Conservation (phyloP, 2,329 filamentous ascomycete genomes). For the Aspergillus transmontanensis region DNA sequence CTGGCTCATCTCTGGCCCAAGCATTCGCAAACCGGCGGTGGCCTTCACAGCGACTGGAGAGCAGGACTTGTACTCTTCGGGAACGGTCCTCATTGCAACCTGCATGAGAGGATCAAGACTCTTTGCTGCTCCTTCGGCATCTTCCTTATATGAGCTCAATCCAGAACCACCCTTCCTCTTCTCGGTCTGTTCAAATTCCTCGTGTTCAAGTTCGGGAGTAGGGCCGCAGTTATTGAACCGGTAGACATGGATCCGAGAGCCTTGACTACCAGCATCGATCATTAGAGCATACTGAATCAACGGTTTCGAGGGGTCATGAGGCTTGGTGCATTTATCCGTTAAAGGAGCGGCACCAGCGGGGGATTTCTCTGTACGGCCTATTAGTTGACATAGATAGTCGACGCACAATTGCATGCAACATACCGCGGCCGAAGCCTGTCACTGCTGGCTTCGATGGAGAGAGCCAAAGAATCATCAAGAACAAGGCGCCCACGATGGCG, state of each 20-base stretch:
- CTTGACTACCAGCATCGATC: slow-evolving; percentile 97
- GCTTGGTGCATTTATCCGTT: slow-evolving; percentile 77
- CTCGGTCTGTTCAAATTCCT: slow-evolving; percentile 91
- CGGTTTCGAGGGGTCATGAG: slow-evolving; percentile 84
- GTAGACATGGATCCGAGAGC: slow-evolving; percentile 97
- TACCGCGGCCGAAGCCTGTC: slow-evolving; percentile 29
- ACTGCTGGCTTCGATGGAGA: slow-evolving; percentile 43
- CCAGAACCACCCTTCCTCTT: slow-evolving; percentile 77
- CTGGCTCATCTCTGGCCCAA: slow-evolving; percentile 77
- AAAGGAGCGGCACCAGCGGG: slow-evolving; percentile 48
- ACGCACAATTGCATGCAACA: slow-evolving; percentile 6
- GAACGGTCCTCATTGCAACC: slow-evolving; percentile 80
- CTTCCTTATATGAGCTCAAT: slow-evolving; percentile 82
- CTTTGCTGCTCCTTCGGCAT: slow-evolving; percentile 84
- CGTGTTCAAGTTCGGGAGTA: slow-evolving; percentile 90
- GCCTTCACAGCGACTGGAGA: slow-evolving; percentile 97
- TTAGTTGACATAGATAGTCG: neutral
- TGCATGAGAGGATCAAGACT: slow-evolving; percentile 87
- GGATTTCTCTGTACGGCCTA: slow-evolving; percentile 25
- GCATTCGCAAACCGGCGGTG: slow-evolving; percentile 86
- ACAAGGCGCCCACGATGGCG: slow-evolving; percentile 59
- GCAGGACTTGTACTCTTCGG: slow-evolving; percentile 86
- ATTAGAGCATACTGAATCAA: slow-evolving; percentile 97
- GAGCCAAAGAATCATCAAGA: slow-evolving; percentile 60
- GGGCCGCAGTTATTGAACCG: slow-evolving; percentile 98